Base-by-base conservation (phyloP, 805 yeast species). In the Metschnikowia hibisci region DNA sequence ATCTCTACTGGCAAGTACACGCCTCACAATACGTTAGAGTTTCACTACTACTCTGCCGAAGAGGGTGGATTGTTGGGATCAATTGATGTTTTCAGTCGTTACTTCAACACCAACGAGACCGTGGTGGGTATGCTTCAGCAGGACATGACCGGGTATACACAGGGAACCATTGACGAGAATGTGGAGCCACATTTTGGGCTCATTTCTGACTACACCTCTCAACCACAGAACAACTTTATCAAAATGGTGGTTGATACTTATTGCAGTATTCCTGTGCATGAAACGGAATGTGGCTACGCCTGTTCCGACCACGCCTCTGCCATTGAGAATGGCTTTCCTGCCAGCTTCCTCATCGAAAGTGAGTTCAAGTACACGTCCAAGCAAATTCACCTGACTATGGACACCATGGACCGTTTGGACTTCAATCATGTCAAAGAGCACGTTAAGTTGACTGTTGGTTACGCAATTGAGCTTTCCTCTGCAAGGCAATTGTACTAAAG, bases 221-320 rank as follows among this genome's bases (percentile, higher is more conserved):
- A 63, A 0, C 64, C 52, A 4, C 73, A 87, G 47, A 81, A 80
- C 38, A 65, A 73, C 8, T 87, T 82, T 56, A 61, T 87, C 45
- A 80, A 84, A 63, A 51, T 74, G 32, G 63, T 89, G 6, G 77
- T 88, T 39, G 72, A 73, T 16, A 59, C 67, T 8, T 88, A 88
- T 64, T 75, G 88, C 53, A 56, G 65, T 16, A 85, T 89, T 44
- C 82, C 86, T 3, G 84, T 77, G 56, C 78, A 73, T 30, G 93
- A 84, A 54, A 84, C 95, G 10, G 53, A 69, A 44, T 91, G 97
- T 66, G 96, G 96, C 1, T 88, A 89, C 57, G 93, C 95, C 0
- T 90, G 98, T 63, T 84, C 95, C 13, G 98, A 91, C 66, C 96
- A 89, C 62, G 84, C 93, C 4, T 81, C 95, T 37, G 96, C 96